phyloP scores from a whole-genome alignment of 371 early-diverging fungal genomes.

The Blakeslea trispora region DNA sequence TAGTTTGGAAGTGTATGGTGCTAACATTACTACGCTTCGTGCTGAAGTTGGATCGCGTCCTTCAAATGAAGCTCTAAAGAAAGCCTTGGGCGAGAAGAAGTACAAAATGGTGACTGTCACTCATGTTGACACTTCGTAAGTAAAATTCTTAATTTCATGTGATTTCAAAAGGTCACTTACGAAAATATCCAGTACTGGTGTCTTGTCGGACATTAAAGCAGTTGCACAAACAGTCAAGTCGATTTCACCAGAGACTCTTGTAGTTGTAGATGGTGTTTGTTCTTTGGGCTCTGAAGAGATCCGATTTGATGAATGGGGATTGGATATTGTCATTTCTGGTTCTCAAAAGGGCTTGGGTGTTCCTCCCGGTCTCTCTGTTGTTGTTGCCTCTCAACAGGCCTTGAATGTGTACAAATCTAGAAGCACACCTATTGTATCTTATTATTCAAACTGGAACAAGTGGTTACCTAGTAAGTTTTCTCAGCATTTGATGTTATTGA shows the following conservation, averaged over 20 bases:
- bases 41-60: conserved; percentile 70
- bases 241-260: conserved; percentile 84
- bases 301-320: conserved; percentile 89
- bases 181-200: conserved; percentile 70
- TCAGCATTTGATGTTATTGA: no score
- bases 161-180: not conserved
- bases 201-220: conserved; percentile 79
- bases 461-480: conserved; percentile 82
- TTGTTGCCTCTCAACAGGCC: conserved; percentile 79
- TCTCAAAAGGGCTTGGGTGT: conserved; percentile 95
- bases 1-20: conserved; percentile 87
- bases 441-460: conserved; percentile 82
- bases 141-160: conserved; percentile 7
- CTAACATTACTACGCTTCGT: conserved; percentile 75
- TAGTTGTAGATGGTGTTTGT: conserved; percentile 96
- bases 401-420: conserved; percentile 70
- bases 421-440: conserved; percentile 69
- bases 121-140: conserved; percentile 94
- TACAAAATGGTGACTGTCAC: conserved; percentile 91
- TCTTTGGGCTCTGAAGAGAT: conserved; percentile 93
- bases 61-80: conserved; percentile 59
- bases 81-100: conserved; percentile 53
- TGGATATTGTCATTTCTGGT: conserved; percentile 90
- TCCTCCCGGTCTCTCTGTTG: conserved; percentile 85
- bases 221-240: conserved; percentile 75